Evolutionary conservation across 2,329 filamentous ascomycete genomes (phyloP).

Genomic region (Arthrobotrys musiformis): DNA sequence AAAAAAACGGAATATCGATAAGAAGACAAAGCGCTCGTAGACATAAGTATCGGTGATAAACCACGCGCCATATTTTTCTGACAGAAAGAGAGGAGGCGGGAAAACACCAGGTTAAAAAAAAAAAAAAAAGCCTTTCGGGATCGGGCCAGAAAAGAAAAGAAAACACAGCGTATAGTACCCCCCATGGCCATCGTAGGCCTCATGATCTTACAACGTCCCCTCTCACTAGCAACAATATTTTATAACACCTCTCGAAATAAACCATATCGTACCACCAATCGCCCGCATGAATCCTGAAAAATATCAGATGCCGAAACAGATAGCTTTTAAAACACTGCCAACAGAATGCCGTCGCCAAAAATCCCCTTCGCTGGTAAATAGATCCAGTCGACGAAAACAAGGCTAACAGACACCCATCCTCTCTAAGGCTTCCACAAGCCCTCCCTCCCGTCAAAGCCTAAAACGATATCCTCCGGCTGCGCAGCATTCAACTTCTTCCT

Average conservation of each 20-base stretch:
- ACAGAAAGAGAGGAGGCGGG: not conserved
- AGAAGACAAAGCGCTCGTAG: not conserved
- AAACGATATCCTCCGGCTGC: slow-evolving; percentile 21
- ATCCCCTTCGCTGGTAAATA: not conserved
- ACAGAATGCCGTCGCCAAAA: not conserved
- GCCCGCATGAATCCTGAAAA: not conserved
- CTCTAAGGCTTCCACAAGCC: slow-evolving; percentile 49
- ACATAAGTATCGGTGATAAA: slow-evolving; percentile 4
- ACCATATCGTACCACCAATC: not conserved
- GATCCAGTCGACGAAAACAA: not conserved
- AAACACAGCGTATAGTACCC: not conserved
- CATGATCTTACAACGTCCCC: not conserved
- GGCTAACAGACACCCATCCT: not conserved
- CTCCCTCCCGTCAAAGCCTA: slow-evolving; percentile 26
- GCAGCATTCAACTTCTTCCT: slow-evolving; percentile 66
- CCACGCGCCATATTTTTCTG: slow-evolving; percentile 17
- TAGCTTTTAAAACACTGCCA: not conserved
- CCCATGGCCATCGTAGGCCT: no score
- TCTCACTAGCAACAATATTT: not conserved
- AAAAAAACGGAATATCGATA: not conserved
- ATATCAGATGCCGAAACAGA: not conserved
- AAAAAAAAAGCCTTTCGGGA: not conserved
- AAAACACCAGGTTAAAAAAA: not conserved
- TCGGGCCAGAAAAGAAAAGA: not conserved
- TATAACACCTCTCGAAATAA: not conserved